Conservation (phyloP, 108 stramenopile species). For the Stephanodiscus triporus region DNA sequence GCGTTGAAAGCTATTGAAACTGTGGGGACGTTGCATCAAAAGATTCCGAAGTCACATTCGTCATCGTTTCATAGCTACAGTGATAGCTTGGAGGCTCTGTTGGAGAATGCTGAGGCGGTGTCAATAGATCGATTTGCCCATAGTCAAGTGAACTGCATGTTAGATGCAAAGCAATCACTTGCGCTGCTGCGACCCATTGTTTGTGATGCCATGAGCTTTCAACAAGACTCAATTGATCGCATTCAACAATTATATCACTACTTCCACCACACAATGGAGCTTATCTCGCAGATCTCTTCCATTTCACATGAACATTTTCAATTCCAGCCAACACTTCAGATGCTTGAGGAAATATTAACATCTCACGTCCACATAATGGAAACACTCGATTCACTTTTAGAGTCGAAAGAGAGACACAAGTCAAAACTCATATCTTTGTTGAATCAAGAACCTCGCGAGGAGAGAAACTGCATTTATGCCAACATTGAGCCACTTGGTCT, state of each 20-base stretch:
- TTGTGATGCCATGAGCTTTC: slow-evolving; percentile 12
- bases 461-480: background rate
- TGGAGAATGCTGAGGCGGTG: background rate
- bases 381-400: slow-evolving; percentile 5
- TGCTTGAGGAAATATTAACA: slow-evolving; percentile 22
- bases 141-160: background rate
- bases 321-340: slow-evolving; percentile 22
- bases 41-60: background rate
- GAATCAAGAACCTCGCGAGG: background rate
- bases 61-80: background rate
- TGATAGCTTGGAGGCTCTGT: background rate
- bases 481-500: background rate
- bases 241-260: slow-evolving; percentile 9
- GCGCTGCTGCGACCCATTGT: slow-evolving; percentile 18
- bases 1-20: slow-evolving; percentile 17
- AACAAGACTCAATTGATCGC: slow-evolving; percentile 15
- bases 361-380: slow-evolving; percentile 14
- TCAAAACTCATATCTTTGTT: slow-evolving; percentile 13
- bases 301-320: slow-evolving; percentile 8
- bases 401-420: slow-evolving; percentile 7
- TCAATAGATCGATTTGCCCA: too few relatives aligned
- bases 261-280: background rate
- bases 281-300: slow-evolving; percentile 10
- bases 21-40: slow-evolving; percentile 4
- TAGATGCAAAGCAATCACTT: slow-evolving; percentile 10